These are phyloP conservation scores for Neurospora sp. DNA, from an alignment of 495 filamentous ascomycete species.

Conservation along the genomic window DNA sequence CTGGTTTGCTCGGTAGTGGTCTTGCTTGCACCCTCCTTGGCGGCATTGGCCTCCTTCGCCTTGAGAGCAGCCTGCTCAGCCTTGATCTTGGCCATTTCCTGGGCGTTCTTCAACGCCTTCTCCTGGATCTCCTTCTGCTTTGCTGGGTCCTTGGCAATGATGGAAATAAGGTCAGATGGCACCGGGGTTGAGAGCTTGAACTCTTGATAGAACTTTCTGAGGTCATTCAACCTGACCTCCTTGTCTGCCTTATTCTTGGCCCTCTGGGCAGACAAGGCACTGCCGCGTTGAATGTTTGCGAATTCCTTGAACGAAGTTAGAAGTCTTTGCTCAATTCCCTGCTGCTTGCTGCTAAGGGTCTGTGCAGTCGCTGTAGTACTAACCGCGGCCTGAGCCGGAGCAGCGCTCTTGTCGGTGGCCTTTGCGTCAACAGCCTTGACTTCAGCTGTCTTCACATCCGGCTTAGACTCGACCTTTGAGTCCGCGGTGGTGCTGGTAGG, in stretches of 20 bases:
- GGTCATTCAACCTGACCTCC: conserved; percentile 79
- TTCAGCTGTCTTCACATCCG: conserved; percentile 1
- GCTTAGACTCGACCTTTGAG: conserved; percentile 4
- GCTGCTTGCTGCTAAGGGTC: background rate
- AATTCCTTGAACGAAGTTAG: conserved; percentile 75
- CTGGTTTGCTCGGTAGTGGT: conserved; percentile 15
- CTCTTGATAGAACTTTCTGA: conserved; percentile 87
- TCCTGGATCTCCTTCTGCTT: conserved; percentile 91
- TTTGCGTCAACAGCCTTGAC: conserved; percentile 28
- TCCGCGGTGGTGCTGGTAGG: conserved; percentile 16
- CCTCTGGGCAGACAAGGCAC: conserved; percentile 60
- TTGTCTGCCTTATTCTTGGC: conserved; percentile 74
- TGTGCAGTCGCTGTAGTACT: conserved; percentile 55
- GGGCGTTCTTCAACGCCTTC: conserved; percentile 61
- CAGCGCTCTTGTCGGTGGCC: conserved; percentile 18
- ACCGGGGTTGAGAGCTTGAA: conserved; percentile 93
- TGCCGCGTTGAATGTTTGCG: conserved; percentile 43
- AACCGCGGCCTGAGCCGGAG: conserved; percentile 17
- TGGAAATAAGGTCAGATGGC: conserved; percentile 82
- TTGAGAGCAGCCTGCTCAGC: conserved; percentile 25
- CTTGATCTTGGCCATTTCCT: conserved; percentile 43
- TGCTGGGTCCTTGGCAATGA: conserved; percentile 85
- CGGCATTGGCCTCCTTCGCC: conserved; percentile 25
- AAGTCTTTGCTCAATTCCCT: conserved; percentile 60
- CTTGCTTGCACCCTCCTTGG: conserved; percentile 29